Conservation (phyloP, 768 basidiomycete genomes). For the Agrocybe praecox region DNA sequence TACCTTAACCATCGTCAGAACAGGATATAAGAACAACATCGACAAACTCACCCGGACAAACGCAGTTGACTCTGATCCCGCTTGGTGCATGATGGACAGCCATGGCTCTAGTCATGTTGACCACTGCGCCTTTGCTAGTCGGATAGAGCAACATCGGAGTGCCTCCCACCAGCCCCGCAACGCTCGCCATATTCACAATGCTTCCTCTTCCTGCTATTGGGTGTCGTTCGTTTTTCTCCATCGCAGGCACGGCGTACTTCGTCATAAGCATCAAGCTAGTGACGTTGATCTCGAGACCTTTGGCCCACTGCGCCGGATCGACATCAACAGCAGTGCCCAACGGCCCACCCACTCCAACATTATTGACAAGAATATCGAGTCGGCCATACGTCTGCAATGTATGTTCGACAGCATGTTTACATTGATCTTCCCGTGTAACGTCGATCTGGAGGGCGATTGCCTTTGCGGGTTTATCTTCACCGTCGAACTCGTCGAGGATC, state of each 20-base stretch:
- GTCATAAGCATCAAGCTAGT: constrained; percentile 48
- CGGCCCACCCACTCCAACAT: constrained; percentile 42
- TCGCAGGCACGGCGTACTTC: constrained; percentile 43
- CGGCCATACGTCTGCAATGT: constrained; percentile 37
- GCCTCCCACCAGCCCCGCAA: constrained; percentile 39
- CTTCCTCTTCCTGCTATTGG: constrained; percentile 35
- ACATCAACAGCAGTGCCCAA: constrained; percentile 40
- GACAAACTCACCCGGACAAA: constrained; percentile 36
- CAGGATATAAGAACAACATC: background rate
- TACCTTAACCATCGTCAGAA: constrained; percentile 21
- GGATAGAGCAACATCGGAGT: constrained; percentile 42
- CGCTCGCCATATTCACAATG: constrained; percentile 44
- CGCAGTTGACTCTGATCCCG: constrained; percentile 43
- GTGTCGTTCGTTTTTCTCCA: constrained; percentile 35
- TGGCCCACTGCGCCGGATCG: constrained; percentile 34
- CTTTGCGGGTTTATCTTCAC: constrained; percentile 15
- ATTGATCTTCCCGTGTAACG: constrained; percentile 35
- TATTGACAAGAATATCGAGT: constrained; percentile 45
- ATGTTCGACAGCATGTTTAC: constrained; percentile 35
- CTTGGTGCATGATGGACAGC: constrained; percentile 41
- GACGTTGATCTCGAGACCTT: constrained; percentile 39
- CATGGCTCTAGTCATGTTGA: constrained; percentile 49
- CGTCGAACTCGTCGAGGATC: constrained; percentile 39
- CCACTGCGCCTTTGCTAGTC: constrained; percentile 43
- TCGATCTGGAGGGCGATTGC: constrained; percentile 37